Percentiles rank a stretch among this genome's conserved stretches.
Evolutionary conservation across 2,329 filamentous ascomycete species (phyloP).

Genomic region (Verticillium alfalfae): DNA sequence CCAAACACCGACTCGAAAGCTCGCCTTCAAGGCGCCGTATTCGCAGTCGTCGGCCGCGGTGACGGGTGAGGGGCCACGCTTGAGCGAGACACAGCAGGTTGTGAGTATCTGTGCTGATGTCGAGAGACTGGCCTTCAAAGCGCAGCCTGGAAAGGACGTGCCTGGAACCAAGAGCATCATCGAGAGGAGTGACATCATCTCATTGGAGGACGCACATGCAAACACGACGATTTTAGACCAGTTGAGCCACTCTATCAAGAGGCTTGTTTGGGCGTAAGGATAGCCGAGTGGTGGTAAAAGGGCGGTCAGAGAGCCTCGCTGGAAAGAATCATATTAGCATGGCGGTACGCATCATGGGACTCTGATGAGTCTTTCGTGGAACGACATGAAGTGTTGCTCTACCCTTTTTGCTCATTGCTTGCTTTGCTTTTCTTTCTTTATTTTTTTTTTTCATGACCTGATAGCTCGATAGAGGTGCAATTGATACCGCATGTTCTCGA

Average conservation of each 20-base stretch:
- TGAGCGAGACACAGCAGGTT: conserved; percentile 51
- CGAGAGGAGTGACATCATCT: conserved; percentile 68
- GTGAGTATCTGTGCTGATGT: conserved; percentile 71
- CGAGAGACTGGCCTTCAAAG: conserved; percentile 56
- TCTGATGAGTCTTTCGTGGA: background rate
- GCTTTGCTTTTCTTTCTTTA: background rate
- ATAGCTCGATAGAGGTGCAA: conserved; percentile 67
- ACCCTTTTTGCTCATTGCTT: background rate
- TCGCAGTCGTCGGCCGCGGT: conserved; percentile 49
- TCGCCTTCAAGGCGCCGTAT: conserved; percentile 54
- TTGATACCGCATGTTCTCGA: conserved; percentile 96
- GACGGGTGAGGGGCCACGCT: conserved; percentile 36
- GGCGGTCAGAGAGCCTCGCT: background rate
- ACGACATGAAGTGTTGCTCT: background rate
- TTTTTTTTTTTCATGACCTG: background rate
- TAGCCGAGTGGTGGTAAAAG: background rate
- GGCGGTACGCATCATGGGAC: background rate
- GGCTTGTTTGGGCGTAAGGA: conserved; percentile 70
- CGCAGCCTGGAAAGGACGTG: conserved; percentile 33
- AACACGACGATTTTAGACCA: conserved; percentile 84
- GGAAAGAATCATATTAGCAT: background rate
- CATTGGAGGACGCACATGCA: conserved; percentile 75
- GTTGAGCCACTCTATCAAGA: conserved; percentile 85
- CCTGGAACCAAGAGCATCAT: conserved; percentile 37
- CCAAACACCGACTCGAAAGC: conserved; percentile 24